Percentiles rank a stretch among this genome's conserved stretches.
phyloP scores from a whole-genome alignment of 768 basidiomycete genomes.

The Macrocybe gigantea region DNA sequence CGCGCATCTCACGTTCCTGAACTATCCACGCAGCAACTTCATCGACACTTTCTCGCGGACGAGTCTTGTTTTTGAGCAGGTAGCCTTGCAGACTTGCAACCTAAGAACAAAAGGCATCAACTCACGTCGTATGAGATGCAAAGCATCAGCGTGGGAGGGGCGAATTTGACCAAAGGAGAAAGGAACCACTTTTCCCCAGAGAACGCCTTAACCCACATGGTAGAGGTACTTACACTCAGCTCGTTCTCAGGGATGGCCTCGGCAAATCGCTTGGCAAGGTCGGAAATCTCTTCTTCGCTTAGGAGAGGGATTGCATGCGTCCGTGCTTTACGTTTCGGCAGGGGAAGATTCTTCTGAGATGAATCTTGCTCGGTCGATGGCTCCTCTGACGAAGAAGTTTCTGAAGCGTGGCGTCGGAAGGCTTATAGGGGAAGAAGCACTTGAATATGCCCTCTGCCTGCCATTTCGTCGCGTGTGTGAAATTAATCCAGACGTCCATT shows the following conservation, averaged over 20 bases:
- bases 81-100: constrained; percentile 84
- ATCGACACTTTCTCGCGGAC: constrained; percentile 80
- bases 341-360: constrained; percentile 61
- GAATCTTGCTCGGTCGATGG: constrained; percentile 30
- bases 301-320: constrained; percentile 62
- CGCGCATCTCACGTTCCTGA: constrained; percentile 78
- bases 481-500: constrained; percentile 92
- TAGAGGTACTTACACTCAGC: constrained; percentile 57
- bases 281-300: constrained; percentile 69
- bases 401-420: constrained; percentile 14
- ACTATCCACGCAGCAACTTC: constrained; percentile 75
- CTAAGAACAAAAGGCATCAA: constrained; percentile 25
- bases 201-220: not conserved
- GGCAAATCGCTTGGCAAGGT: constrained; percentile 77
- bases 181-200: not conserved
- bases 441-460: constrained; percentile 92
- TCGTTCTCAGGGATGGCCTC: constrained; percentile 84
- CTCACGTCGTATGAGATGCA: not conserved
- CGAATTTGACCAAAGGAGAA: not conserved
- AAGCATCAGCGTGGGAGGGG: not conserved
- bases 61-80: constrained; percentile 83
- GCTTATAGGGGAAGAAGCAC: constrained; percentile 82
- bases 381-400: not conserved
- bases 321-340: constrained; percentile 56
- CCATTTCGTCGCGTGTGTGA: constrained; percentile 88